A percentile compares a stretch with the other conserved stretches of the same genome.
Evolutionary conservation across 345 rosid genomes (phyloP).

Genomic region (Populus alba): DNA sequence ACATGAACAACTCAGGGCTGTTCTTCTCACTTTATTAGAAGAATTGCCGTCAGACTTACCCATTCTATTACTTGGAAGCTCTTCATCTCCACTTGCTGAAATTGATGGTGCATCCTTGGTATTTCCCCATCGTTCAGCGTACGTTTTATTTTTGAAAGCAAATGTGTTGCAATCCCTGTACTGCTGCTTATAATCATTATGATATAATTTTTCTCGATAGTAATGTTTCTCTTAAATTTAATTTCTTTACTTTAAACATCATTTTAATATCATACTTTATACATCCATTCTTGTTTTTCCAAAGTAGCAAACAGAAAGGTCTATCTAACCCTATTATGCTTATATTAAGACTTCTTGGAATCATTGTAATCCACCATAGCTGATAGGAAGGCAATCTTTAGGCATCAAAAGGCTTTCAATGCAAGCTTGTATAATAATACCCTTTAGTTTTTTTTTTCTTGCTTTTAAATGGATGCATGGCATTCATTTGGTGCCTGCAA

Average conservation of each 20-base stretch:
- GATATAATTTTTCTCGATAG: not conserved
- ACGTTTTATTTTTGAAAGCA: slow-evolving; percentile 33
- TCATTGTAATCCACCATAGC: not conserved
- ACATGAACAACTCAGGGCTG: slow-evolving; percentile 91
- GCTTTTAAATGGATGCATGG: not conserved
- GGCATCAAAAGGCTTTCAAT: not conserved
- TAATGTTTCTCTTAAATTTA: not conserved
- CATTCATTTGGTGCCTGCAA: not conserved
- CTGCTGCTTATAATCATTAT: not conserved
- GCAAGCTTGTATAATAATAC: not conserved
- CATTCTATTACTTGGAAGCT: slow-evolving; percentile 76
- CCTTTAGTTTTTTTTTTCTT: not conserved
- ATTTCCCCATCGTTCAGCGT: slow-evolving; percentile 73
- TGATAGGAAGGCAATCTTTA: not conserved
- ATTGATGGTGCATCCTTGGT: slow-evolving; percentile 50
- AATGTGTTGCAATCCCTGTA: not conserved
- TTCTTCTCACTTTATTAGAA: slow-evolving; percentile 82
- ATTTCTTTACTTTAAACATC: not conserved
- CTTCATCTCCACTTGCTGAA: slow-evolving; percentile 51
- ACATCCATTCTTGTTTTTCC: not conserved
- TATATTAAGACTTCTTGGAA: not conserved
- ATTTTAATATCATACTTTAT: not conserved
- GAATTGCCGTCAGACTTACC: slow-evolving; percentile 89
- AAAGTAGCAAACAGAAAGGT: not conserved
- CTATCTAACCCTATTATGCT: not conserved